Evolutionary conservation across 176 grass and related monocot species (phyloP), one percentile per base, ranked within the genome.

Genomic region (Oryza glaberrima): DNA sequence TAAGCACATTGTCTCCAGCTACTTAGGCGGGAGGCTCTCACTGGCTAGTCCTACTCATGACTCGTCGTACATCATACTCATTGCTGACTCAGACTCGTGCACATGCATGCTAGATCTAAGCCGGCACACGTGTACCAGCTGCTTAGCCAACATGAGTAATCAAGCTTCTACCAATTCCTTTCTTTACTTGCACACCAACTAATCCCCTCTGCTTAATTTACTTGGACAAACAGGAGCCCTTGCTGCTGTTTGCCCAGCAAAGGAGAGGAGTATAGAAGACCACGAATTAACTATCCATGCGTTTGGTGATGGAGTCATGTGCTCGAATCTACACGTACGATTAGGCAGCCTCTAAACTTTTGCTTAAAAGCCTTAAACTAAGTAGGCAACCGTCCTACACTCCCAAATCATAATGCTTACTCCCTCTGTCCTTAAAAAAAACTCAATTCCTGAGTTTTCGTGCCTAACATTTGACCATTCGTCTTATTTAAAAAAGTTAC

Each of bases 261-360:
- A 23, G 32, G 54, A 35, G 48, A 11, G 11, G 25, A 36, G 76
- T 13, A 63, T 11, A 11, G 58, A 11, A 23, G 58, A 63, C n/a
- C 47, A 52, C 14, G 16, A 51, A 51, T 75, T 52, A 73, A 75
- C 77, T 73, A 67, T 23, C 46, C 44, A 25, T 3, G 26, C 44
- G 25, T 12, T 12, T 3, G 63, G 35, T 12, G 25, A 15, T 69
- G 45, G 68, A 28, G 69, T 2, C 78, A 73, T 73, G 86, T 73
- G 86, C 56, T 56, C 58, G 68, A 88, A 88, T 88, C 80, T 54
- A 16, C 70, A n/a, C 61, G 40, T 67, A 79, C 25, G 23, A 12
- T 10, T 64, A 73, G 34, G 66, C 72, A 49, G 7, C 28, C 63
- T 43, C 17, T 51, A 71, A 69, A 11, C 52, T 67, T 67, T 61